Conservation (phyloP, 2,329 filamentous ascomycete species). For the Colletotrichum spinosum region DNA sequence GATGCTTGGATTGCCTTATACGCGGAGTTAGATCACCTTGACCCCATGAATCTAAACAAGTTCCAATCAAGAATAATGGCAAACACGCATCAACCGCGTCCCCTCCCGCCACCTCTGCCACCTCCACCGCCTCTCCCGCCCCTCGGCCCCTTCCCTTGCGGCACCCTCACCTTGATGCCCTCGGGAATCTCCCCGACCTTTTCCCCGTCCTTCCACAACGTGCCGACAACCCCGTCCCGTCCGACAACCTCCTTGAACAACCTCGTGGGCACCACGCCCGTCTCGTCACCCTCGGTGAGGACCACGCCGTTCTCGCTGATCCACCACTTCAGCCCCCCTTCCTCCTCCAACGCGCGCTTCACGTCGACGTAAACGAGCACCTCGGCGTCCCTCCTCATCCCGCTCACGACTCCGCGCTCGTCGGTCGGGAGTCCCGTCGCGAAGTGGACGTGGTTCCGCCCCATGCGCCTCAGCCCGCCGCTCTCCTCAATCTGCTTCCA, state of each 20-base stretch:
- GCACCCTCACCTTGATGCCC: constrained; percentile 61
- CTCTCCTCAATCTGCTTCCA: constrained; percentile 80
- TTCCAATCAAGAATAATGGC: too few relatives aligned
- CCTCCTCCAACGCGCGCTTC: constrained; percentile 70
- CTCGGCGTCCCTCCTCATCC: constrained; percentile 84
- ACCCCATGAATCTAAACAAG: too few relatives aligned
- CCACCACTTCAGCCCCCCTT: constrained; percentile 75
- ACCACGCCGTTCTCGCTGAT: constrained; percentile 82
- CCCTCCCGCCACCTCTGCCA: constrained; percentile 37
- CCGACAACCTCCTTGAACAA: constrained; percentile 81
- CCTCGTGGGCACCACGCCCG: constrained; percentile 71
- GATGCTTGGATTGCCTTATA: too few relatives aligned
- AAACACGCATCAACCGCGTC: constrained; percentile 7
- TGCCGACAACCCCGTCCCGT: constrained; percentile 63
- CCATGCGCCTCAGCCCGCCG: constrained; percentile 86
- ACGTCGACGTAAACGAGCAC: constrained; percentile 84
- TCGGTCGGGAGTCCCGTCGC: constrained; percentile 75
- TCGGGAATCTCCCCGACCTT: constrained; percentile 75
- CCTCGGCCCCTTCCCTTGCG: constrained; percentile 61
- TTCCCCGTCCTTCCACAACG: constrained; percentile 78
- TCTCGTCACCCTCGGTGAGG: constrained; percentile 68
- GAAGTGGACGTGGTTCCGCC: constrained; percentile 90
- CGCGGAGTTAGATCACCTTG: too few relatives aligned
- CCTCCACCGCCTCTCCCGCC: constrained; percentile 50
- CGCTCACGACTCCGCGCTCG: constrained; percentile 71